Conservation (phyloP, 73 alveolate species). For the Halteria grandinella region DNA sequence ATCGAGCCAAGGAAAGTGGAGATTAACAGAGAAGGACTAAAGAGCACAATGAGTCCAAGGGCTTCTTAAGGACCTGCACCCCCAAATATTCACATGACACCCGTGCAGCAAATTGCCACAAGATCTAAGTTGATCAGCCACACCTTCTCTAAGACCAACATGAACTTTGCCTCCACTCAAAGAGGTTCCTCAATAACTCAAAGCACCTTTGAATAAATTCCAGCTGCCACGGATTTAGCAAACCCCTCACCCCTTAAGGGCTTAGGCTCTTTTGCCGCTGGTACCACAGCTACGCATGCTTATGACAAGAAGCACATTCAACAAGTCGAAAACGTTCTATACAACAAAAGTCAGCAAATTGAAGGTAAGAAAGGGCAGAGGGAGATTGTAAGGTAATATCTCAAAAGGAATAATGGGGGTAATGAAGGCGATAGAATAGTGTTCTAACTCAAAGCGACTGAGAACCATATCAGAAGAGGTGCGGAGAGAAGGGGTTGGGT, state of each 20-base stretch:
- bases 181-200: background rate
- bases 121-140: too few relatives aligned
- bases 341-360: background rate
- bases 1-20: too few relatives aligned
- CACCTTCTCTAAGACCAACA: background rate
- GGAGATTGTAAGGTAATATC: slow-evolving; percentile 7
- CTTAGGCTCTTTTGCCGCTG: too few relatives aligned
- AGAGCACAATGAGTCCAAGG: too few relatives aligned
- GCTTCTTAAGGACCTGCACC: too few relatives aligned
- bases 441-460: slow-evolving; percentile 5
- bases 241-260: too few relatives aligned
- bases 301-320: background rate
- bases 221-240: background rate
- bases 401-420: background rate
- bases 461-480: slow-evolving; percentile 19
- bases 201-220: background rate
- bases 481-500: slow-evolving; percentile 22
- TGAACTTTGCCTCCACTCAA: background rate
- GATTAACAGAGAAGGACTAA: too few relatives aligned
- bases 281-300: background rate
- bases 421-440: background rate
- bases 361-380: background rate
- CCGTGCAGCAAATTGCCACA: too few relatives aligned
- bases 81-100: too few relatives aligned
- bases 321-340: background rate